A percentile compares a stretch with the other conserved stretches of the same genome.
phyloP scores from a whole-genome alignment of 306 rosid genomes.

The Medicago lupulina region DNA sequence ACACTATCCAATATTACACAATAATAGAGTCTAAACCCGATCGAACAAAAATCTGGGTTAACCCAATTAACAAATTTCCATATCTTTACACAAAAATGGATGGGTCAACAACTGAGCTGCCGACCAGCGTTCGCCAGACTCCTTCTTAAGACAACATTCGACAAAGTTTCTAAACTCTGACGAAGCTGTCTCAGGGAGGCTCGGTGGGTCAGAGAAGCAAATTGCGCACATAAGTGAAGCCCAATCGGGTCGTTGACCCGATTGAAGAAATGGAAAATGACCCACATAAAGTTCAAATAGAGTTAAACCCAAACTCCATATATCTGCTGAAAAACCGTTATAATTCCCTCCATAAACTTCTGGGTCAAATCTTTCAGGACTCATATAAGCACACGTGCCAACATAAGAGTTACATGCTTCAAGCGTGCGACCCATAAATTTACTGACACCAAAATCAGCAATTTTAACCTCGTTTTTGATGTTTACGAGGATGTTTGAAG shows the following conservation, averaged over 20 bases:
- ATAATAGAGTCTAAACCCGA: slow-evolving; percentile 6
- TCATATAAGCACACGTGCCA: slow-evolving; percentile 97
- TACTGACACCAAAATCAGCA: slow-evolving; percentile 91
- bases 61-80: background rate
- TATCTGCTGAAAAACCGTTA: slow-evolving; percentile 79
- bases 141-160: slow-evolving; percentile 83
- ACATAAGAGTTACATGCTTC: slow-evolving; percentile 88
- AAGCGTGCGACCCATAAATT: slow-evolving; percentile 69
- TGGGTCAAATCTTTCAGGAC: slow-evolving; percentile 97
- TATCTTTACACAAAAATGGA: slow-evolving; percentile 60
- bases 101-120: slow-evolving; percentile 72
- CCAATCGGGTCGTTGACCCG: slow-evolving; percentile 95
- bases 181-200: slow-evolving; percentile 63
- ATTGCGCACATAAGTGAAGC: slow-evolving; percentile 88
- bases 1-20: background rate
- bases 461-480: slow-evolving; percentile 67
- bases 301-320: slow-evolving; percentile 92
- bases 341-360: slow-evolving; percentile 76
- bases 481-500: slow-evolving; percentile 73
- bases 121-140: slow-evolving; percentile 76
- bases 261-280: slow-evolving; percentile 80
- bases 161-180: slow-evolving; percentile 65
- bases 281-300: slow-evolving; percentile 86
- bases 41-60: background rate
- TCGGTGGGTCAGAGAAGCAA: slow-evolving; percentile 83